Base-by-base conservation (phyloP, 2,329 filamentous ascomycete species). In the Sclerotinia subarctica region DNA sequence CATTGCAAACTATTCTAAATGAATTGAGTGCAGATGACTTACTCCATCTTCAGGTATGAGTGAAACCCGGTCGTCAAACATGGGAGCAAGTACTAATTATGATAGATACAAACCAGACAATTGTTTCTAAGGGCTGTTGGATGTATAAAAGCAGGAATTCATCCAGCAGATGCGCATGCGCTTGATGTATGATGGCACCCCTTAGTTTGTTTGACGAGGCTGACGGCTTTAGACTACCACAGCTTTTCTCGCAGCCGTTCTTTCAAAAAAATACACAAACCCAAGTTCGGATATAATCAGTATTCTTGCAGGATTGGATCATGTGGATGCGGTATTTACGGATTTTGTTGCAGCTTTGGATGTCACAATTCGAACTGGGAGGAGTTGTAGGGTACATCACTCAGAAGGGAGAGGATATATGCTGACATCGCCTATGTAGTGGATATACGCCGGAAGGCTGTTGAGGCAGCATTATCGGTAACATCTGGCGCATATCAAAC, bases 401-500 rank as follows among this genome's bases (percentile, higher is more conserved):
- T 5, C 21, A 53, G 59, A 53, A 57, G 38, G 38, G 54, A 26
- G 44, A 63, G 21, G 21, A 38, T n/a, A 29, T 15, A 42, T 44
- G 44, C 78, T 79, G 72, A 80, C 70, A 53, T 21, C 5, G 5
- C 29, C 29, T 21, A n/a, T 64, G 8, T 73, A 94, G 90, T 91
- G 75, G 86, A 90, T 51, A 77, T 95, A 64, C 89, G 94, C 68
- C 85, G 89, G 72, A 93, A 92, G 77, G 94, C 94, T 10, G 86
- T 97, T 42, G 85, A 91, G 73, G 90, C 92, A 54, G 88, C 94
- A 10, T 84, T 97, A 69, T 90, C 93, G 19, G 88, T 97, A 67
- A 91, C 93, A 8, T 92, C 94, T 13, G 94, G 94, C n/a, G 94
- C 94, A 68, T 98, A 97, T 78, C 93, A 96, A 79, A 98, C 95